Evolutionary conservation across 2,329 filamentous ascomycete species (phyloP), one percentile per base, ranked within the genome.

Genomic region (Tothia fuscella): DNA sequence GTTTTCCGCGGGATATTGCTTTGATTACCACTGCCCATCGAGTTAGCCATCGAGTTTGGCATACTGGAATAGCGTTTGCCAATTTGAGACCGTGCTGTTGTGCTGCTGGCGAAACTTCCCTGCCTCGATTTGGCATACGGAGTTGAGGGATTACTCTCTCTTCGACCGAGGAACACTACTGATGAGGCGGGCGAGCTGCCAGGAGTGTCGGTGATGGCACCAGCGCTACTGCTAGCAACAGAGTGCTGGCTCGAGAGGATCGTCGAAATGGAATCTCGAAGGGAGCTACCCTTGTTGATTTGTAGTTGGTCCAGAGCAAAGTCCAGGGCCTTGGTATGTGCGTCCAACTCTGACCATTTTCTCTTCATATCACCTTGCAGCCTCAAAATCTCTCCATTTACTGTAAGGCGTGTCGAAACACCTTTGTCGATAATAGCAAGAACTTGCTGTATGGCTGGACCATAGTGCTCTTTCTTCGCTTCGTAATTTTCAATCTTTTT

Each of bases 401-500:
- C 86, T 0, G 91, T 96, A 38, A 95, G 68, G n/a, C 91, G 78
- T 55, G 96, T 87, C 56, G 84, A 83, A 53, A 96, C 82, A n/a
- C 91, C 91, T 56, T 86, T 89, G 51, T 95, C 86, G 38, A 96
- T 95, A 56, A 96, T 93, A 29, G 81, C 79, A 14, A 96, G 65
- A 6, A 98, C 86, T 31, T 88, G 76, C 56, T 91, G 85, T 56
- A 98, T 93, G 2, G 91, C 89, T 7, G 88, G 85, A 1, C 87
- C 82, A 54, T 96, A 98, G 58, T 96, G 89, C 45, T 78, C 78
- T 61, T 89, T 93, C 68, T 96, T 98, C 32, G 83, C 85, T 57
- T 95, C 88, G 58, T 94, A 98, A 51, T 74, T 93, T 59, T 94
- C 87, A 31, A 93, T 78, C 59, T 87, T 89, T 64, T 91, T 93